Base-by-base conservation (phyloP, 2,329 filamentous ascomycete genomes). In the Plectosphaerella sp. region DNA sequence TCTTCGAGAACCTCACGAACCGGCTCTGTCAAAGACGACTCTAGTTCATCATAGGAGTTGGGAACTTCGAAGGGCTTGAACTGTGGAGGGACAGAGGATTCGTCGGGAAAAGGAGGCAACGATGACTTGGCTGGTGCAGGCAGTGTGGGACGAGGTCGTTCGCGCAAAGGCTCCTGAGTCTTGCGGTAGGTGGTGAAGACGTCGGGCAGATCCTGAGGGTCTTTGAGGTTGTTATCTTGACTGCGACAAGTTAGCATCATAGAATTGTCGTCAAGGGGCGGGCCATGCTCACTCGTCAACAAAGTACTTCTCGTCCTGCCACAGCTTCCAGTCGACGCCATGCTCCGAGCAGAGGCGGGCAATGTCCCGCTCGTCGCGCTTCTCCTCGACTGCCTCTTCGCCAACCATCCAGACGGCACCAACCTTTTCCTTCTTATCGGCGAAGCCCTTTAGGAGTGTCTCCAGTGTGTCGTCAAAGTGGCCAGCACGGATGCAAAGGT, bases 161-260 rank as follows among this genome's bases (percentile, higher is more conserved):
- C 73, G 42, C 86, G 79, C 2, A 92, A 72, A 1, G 88, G 88
- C 57, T 91, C 88, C 50, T 89, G 79, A 3, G 77, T 79, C 66
- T 91, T 91, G 8, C 87, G 80, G 59, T 87, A 93, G 0, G 79
- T 79, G 0, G 89, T 91, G 63, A 91, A 93, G 2, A 92, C 76
- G 60, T 91, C 86, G 2, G 87, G 87, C 2, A 91, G 73, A 2
- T 89, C 79, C 33, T 75, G 63, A 1, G 83, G 73, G 4, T 75
- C 69, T 3, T 76, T 62, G 46, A 88, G 75, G 0, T 82, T 78
- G 0, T 88, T 65, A 61, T 93, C 88, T 20, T 83, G 83, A 59
- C 88, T 91, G 50, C 16, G 28, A 2, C 45, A 41, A 4, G 50
- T 66, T 53, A 64, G 60, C 48, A n/a, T 6, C 43, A 58, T 8